Percentiles rank a stretch among this genome's conserved stretches.
These are phyloP conservation scores for Actinidia chinensis DNA, from an alignment of 179 eudicot genomes.

Conservation along the genomic window DNA sequence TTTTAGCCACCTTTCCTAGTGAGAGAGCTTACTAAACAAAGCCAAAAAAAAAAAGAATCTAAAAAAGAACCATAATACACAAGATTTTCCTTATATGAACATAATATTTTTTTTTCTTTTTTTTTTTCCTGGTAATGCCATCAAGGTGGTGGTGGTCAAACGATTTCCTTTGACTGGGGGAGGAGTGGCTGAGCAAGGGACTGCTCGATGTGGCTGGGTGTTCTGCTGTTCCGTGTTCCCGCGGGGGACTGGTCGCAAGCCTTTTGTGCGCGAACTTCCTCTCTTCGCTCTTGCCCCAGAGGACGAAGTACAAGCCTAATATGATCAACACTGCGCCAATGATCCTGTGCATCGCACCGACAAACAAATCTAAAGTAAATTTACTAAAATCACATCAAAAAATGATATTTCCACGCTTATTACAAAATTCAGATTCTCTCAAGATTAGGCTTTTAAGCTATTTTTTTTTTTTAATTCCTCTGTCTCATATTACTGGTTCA, in stretches of 20 bases:
- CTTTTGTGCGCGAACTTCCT: conserved; percentile 33
- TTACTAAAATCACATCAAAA: too few species aligned
- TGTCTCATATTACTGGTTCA: too few species aligned
- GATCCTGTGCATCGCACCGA: conserved; percentile 47
- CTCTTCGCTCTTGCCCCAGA: conserved; percentile 83
- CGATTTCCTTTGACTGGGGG: conserved; percentile 60
- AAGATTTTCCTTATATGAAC: conserved; percentile 14
- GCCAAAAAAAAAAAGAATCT: neutral
- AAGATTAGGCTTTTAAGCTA: too few species aligned
- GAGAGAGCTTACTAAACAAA: conserved; percentile 27
- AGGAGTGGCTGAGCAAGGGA: conserved; percentile 82
- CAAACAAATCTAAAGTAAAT: neutral
- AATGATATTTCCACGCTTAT: too few species aligned
- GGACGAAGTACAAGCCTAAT: conserved; percentile 66
- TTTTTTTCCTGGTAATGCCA: neutral
- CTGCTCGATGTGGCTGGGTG: conserved; percentile 54
- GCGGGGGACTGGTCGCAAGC: conserved; percentile 41
- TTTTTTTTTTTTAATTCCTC: too few species aligned
- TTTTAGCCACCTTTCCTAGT: neutral
- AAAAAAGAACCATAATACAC: conserved; percentile 18
- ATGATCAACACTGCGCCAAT: conserved; percentile 77
- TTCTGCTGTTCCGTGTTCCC: conserved; percentile 58
- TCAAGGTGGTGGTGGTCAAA: conserved; percentile 32
- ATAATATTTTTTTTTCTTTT: conserved; percentile 1
- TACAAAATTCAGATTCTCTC: too few species aligned